Base-by-base conservation (phyloP, 176 grass and related monocot genomes). In the Poa pratensis region DNA sequence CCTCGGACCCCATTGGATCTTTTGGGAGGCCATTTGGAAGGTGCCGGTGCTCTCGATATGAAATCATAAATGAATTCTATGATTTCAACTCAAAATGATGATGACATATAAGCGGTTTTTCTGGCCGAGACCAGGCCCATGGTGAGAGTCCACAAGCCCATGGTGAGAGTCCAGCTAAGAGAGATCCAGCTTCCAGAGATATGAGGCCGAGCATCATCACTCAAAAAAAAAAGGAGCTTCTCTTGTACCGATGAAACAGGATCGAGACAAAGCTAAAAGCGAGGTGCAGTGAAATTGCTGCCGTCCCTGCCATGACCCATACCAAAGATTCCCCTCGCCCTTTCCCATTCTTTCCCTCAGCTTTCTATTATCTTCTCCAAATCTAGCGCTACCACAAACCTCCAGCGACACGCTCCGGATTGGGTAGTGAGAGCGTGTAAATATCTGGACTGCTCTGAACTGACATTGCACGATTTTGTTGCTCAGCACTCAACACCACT, bases 401-500 rank as follows among this genome's bases (percentile, higher is more conserved):
- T 24, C 30, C 24, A 28, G 23, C 52, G 59, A 63, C 62, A 49
- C 59, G 48, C 48, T 51, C 49, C 49, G 14, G 49, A 51, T 51
- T 9, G n/a, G 9, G 13, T 26, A 68, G 75, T 75, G 46, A 65
- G 69, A 51, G 26, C 16, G 53, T 35, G 34, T 35, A 35, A 35
- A 70, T 48, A 55, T 78, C 55, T 49, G 57, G 83, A 67, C 35
- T 45, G 79, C 86, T 68, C 86, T 79, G 64, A 16, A 40, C 64
- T 83, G 73, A 70, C 80, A 90, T 69, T 66, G 55, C 84, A 22
- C 73, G 46, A 42, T 20, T 54, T 37, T 78, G 34, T n/a, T 53
- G 43, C 79, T 53, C 10, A 20, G 68, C 74, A 64, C 74, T 58
- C 23, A 14, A 6, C 7, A 52, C 39, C 57, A 57, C 48, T 53